Base-by-base conservation (phyloP, 169 alveolate species). In the Cryptosporidium baileyi region DNA sequence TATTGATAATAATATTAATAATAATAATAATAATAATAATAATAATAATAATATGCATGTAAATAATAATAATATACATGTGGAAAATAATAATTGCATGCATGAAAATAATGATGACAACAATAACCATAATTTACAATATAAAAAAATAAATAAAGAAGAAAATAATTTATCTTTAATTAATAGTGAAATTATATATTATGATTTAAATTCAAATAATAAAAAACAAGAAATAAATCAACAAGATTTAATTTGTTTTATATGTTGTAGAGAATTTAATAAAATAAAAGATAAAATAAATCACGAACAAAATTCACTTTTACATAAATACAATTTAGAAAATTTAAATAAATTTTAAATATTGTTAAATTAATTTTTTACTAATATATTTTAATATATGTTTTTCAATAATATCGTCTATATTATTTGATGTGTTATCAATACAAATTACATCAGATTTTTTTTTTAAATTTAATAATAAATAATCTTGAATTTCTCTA, bases 371-470 rank as follows among this genome's bases (percentile, higher is more conserved):
- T 44, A 74, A 36, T 30, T 38, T 52, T 9, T 17, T 8, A 52
- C 67, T 51, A 38, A 74, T 13, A 22, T 54, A 60, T 52, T 57
- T 34, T 26, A 74, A 40, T 22, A 74, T 34, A 13, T 36, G 15
- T 44, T 67, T 40, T 36, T 74, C 57, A 19, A 74, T 44, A 59
- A 74, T 74, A 2, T 7, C 9, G 26, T 74, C 65, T 11, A 74
- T 74, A 47, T 74, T 54, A 47, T 57, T 74, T 4, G 85, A 74
- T 9, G 85, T 74, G n/a, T 74, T 74, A 45, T 74, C 67, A 24
- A 74, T 74, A n/a, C 67, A 52, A 6, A 28, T 54, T 15, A 57
- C 44, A 9, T 30, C 32, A 36, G 47, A 24, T 15, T 51, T 36
- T 57, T 38, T 38, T 57, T 60, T 60, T 13, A 57, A 13, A 8